Conservation (phyloP, 2,329 filamentous ascomycete genomes). For the Phyllosticta citrichinensis region DNA sequence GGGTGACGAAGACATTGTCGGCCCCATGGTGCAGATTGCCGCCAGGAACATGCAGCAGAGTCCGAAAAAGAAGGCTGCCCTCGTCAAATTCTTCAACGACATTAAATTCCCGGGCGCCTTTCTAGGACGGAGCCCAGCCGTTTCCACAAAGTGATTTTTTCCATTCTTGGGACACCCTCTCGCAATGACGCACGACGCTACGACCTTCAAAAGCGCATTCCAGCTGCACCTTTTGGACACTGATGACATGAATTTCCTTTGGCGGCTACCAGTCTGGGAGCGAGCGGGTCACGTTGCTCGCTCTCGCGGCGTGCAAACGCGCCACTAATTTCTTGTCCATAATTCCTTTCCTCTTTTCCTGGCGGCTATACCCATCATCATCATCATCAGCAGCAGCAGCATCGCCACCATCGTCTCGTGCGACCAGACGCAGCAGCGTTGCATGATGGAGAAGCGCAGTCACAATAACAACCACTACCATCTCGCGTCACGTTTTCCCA, state of each 20-base stretch:
- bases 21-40: slow-evolving; percentile 62
- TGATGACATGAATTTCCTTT: background rate
- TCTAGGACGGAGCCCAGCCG: slow-evolving; percentile 16
- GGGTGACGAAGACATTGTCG: slow-evolving; percentile 86
- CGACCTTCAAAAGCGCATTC: background rate
- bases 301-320: background rate
- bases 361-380: background rate
- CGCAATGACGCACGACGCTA: background rate
- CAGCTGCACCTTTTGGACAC: background rate
- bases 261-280: background rate
- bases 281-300: background rate
- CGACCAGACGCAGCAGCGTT: background rate
- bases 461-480: background rate
- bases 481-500: background rate
- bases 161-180: background rate
- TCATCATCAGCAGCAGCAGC: too few species aligned
- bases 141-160: background rate
- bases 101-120: slow-evolving; percentile 26
- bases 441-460: background rate
- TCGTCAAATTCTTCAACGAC: slow-evolving; percentile 29
- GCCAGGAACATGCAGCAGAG: slow-evolving; percentile 24
- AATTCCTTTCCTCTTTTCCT: background rate
- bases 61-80: slow-evolving; percentile 26
- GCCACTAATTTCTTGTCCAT: background rate
- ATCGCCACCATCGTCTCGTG: background rate